A percentile compares a stretch with the other conserved stretches of the same genome.
phyloP scores from a whole-genome alignment of 2,329 filamentous ascomycete genomes.

The Botrytis squamosa region DNA sequence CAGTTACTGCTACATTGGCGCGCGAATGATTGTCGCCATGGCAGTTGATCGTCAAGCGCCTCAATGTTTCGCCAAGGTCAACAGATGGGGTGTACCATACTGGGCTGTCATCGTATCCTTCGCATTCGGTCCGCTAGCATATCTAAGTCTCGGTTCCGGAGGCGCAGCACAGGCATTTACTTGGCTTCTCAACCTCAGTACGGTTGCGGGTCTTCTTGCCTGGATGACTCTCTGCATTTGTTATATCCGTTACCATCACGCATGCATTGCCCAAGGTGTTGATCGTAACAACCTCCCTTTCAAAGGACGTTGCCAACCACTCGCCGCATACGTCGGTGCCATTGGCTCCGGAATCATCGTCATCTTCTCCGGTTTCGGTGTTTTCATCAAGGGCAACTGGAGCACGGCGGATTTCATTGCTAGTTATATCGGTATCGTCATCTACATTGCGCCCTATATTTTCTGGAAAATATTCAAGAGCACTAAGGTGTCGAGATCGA shows the following conservation, averaged over 20 bases:
- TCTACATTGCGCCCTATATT: slow-evolving; percentile 45
- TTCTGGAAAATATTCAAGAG: slow-evolving; percentile 56
- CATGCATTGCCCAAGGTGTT: slow-evolving; percentile 57
- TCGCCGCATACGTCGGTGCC: slow-evolving; percentile 46
- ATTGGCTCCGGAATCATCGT: slow-evolving; percentile 49
- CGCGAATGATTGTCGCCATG: slow-evolving; percentile 67
- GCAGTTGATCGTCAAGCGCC: slow-evolving; percentile 64
- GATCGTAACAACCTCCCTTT: slow-evolving; percentile 53
- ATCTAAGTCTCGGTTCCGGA: slow-evolving; percentile 59
- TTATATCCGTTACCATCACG: slow-evolving; percentile 56
- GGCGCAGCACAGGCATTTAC: slow-evolving; percentile 54
- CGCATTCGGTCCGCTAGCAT: slow-evolving; percentile 50
- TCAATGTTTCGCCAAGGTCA: slow-evolving; percentile 57
- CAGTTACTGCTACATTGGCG: slow-evolving; percentile 62
- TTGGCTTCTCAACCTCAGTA: slow-evolving; percentile 64
- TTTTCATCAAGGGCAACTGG: slow-evolving; percentile 62
- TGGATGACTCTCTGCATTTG: slow-evolving; percentile 62
- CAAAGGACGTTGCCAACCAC: slow-evolving; percentile 54
- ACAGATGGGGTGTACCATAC: slow-evolving; percentile 55
- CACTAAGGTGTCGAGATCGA: slow-evolving; percentile 44
- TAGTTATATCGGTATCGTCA: slow-evolving; percentile 53
- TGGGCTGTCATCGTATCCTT: slow-evolving; percentile 53
- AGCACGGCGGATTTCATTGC: slow-evolving; percentile 58
- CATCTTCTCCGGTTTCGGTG: slow-evolving; percentile 67
- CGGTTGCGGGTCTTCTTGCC: slow-evolving; percentile 61